A percentile compares a stretch with the other conserved stretches of the same genome.
phyloP scores from a whole-genome alignment of 495 filamentous ascomycete genomes.

The Talaromyces thailandensis region DNA sequence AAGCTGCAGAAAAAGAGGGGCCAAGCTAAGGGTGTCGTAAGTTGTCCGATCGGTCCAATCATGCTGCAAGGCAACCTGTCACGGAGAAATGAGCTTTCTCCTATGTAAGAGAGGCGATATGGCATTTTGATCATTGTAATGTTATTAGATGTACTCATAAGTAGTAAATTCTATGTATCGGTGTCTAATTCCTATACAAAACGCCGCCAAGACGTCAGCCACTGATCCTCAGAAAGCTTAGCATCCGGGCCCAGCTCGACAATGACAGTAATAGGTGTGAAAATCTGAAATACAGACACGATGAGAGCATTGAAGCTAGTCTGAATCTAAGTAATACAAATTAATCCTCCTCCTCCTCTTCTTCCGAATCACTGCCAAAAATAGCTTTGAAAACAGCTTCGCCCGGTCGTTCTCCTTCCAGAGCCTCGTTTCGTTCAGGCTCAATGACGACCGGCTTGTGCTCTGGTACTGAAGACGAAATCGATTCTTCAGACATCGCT shows the following conservation, averaged over 20 bases:
- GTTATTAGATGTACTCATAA: background rate
- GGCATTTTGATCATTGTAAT: background rate
- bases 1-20: background rate
- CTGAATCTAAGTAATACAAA: background rate
- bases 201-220: background rate
- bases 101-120: background rate
- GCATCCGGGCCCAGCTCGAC: background rate
- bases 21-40: background rate
- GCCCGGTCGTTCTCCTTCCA: conserved; percentile 71
- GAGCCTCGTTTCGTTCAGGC: conserved; percentile 73
- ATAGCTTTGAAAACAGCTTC: conserved; percentile 92
- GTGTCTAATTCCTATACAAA: background rate
- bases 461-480: conserved; percentile 1
- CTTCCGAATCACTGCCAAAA: conserved; percentile 73
- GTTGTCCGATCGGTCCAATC: background rate
- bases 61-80: background rate
- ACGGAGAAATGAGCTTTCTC: background rate
- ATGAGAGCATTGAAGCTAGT: background rate
- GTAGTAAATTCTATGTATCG: background rate
- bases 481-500: background rate
- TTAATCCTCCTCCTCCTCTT: conserved; percentile 54
- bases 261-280: background rate
- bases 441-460: conserved; percentile 44
- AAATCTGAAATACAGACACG: background rate
- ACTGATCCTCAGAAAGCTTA: background rate